Percentiles rank a stretch among this genome's conserved stretches.
Conservation (phyloP, 176 grass and related monocot species). For the Carex cristatella region DNA sequence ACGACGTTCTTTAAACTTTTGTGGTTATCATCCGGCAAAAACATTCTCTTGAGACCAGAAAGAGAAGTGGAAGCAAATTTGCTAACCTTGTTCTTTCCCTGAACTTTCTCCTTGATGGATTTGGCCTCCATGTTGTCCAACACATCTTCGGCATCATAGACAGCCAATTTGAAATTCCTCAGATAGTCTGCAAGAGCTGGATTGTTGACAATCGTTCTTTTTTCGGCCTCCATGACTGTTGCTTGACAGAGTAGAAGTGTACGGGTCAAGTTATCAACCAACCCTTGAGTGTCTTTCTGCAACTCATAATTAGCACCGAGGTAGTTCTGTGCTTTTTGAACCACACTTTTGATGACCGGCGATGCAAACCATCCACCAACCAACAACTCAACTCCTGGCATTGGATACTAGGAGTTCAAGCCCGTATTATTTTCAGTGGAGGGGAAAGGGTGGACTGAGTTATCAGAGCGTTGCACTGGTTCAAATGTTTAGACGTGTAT, state of each 20-base stretch:
- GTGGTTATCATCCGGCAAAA: conserved; percentile 12
- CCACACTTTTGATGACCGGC: not conserved
- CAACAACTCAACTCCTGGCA: not conserved
- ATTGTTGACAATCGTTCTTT: not conserved
- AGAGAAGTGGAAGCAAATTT: conserved; percentile 10
- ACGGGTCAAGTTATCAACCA: not conserved
- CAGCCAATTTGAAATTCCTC: not conserved
- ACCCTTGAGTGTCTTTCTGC: not conserved
- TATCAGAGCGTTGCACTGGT: no score
- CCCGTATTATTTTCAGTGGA: not conserved
- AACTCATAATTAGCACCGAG: not conserved
- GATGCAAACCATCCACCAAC: not conserved
- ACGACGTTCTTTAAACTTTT: conserved; percentile 10
- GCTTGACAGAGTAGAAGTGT: not conserved
- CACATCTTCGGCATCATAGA: conserved; percentile 18
- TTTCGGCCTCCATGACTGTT: not conserved
- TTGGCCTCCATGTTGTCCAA: conserved; percentile 24
- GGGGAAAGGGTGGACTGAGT: not conserved
- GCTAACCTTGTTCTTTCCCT: conserved; percentile 22
- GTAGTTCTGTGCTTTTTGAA: not conserved
- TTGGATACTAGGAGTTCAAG: not conserved
- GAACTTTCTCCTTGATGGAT: not conserved
- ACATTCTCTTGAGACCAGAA: conserved; percentile 2
- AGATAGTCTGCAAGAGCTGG: conserved; percentile 3
- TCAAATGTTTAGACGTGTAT: no score